Conservation (phyloP, 768 basidiomycete species). For the Rickenella mellea region DNA sequence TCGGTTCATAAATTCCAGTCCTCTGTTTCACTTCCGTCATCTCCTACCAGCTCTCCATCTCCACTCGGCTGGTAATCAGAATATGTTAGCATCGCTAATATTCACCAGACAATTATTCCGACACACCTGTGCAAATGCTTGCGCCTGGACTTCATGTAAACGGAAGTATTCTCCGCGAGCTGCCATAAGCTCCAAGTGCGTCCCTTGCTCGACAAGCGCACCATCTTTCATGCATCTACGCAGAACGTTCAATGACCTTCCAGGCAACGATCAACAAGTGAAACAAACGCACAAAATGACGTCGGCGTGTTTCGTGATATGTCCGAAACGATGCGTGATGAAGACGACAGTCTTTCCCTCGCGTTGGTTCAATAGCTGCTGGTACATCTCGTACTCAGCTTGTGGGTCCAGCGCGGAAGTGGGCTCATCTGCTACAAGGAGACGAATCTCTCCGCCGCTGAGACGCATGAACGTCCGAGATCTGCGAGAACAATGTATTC, state of each 20-base stretch:
- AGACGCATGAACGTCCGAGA: slow-evolving; percentile 33
- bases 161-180: slow-evolving; percentile 29
- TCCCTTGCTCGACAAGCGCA: slow-evolving; percentile 28
- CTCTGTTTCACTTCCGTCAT: too few species aligned
- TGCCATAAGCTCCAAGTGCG: slow-evolving; percentile 28
- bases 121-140: too few species aligned
- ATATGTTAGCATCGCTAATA: too few species aligned
- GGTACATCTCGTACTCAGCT: slow-evolving; percentile 12
- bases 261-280: neutral
- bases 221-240: slow-evolving; percentile 40
- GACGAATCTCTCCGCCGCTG: slow-evolving; percentile 12
- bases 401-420: slow-evolving; percentile 16
- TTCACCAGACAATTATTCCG: too few species aligned
- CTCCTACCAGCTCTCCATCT: too few species aligned
- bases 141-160: slow-evolving; percentile 31
- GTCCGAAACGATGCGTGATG: slow-evolving; percentile 29
- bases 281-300: slow-evolving; percentile 21
- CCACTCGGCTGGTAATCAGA: too few species aligned
- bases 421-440: slow-evolving; percentile 15
- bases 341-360: slow-evolving; percentile 16
- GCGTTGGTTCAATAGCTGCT: slow-evolving; percentile 1
- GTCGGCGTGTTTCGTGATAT: slow-evolving; percentile 28
- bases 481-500: neutral
- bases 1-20: too few species aligned
- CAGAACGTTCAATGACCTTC: neutral